Percentiles rank a stretch among this genome's conserved stretches.
Conservation (phyloP, 768 basidiomycete genomes). For the Boletellus ananas region DNA sequence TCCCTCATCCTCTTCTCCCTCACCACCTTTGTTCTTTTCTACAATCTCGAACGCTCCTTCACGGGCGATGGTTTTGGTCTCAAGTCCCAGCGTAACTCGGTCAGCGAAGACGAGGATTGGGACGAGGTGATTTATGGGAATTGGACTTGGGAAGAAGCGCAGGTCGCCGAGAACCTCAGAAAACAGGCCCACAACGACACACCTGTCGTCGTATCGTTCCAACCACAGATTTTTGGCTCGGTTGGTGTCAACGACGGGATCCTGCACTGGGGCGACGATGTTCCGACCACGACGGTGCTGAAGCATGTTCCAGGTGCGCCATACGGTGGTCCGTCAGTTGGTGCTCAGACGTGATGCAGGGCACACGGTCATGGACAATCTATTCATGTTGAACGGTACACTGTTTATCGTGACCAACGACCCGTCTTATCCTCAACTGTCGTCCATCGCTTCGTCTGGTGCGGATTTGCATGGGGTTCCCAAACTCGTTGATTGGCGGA, state of each 20-base stretch:
- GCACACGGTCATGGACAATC: slow-evolving; percentile 78
- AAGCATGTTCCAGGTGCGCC: slow-evolving; percentile 63
- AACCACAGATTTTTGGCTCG: slow-evolving; percentile 20
- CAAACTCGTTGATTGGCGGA: slow-evolving; percentile 54
- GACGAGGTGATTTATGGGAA: slow-evolving; percentile 65
- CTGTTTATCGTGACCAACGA: slow-evolving; percentile 75
- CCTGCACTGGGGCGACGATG: slow-evolving; percentile 49
- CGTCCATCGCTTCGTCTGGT: slow-evolving; percentile 44
- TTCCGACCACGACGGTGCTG: slow-evolving; percentile 54
- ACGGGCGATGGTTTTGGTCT: slow-evolving; percentile 47
- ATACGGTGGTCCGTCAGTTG: not conserved
- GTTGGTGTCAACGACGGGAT: slow-evolving; percentile 50
- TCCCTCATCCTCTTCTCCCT: slow-evolving; percentile 64
- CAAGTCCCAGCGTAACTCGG: slow-evolving; percentile 22
- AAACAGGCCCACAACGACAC: slow-evolving; percentile 44
- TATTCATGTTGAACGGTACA: slow-evolving; percentile 69
- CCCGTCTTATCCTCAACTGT: slow-evolving; percentile 54
- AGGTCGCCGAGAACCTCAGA: slow-evolving; percentile 53
- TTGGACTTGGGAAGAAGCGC: slow-evolving; percentile 62
- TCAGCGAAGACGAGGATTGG: slow-evolving; percentile 42
- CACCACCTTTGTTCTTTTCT: slow-evolving; percentile 63
- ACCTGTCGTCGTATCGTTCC: slow-evolving; percentile 27
- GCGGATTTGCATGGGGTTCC: slow-evolving; percentile 35
- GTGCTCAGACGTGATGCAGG: slow-evolving; percentile 42
- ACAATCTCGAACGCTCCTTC: slow-evolving; percentile 68